Evolutionary conservation across 164 flowering plant species (phyloP).

Genomic region (Umbilicus rupestris): DNA sequence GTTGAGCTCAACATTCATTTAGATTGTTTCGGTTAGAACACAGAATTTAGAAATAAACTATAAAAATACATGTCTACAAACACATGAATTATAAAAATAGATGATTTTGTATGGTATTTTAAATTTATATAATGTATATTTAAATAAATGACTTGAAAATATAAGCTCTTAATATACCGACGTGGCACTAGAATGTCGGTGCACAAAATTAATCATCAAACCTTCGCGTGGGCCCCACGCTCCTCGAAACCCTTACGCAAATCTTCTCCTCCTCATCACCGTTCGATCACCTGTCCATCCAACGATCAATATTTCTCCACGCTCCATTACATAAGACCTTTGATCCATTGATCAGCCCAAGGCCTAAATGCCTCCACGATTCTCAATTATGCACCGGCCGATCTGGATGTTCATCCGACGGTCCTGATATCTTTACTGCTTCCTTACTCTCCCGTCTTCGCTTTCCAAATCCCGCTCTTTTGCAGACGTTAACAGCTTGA

Average conservation of each 20-base stretch:
- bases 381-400: conserved; percentile 18
- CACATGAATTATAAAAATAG: no score
- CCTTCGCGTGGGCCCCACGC: conserved; percentile 13
- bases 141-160: no score
- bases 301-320: conserved; percentile 31
- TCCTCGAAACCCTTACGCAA: conserved; percentile 16
- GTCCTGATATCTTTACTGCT: conserved; percentile 6
- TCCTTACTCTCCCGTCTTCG: conserved; percentile 3
- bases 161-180: no score
- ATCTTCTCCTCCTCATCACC: conserved; percentile 11
- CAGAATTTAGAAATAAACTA: no score
- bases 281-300: conserved; percentile 30
- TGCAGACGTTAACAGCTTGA: conserved; percentile 12
- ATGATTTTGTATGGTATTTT: no score
- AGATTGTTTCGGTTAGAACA: no score
- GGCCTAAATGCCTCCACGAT: conserved; percentile 53
- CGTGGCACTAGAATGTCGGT: background rate
- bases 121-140: no score
- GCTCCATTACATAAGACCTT: conserved; percentile 31
- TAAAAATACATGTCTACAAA: no score
- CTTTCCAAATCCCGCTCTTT: conserved; percentile 49
- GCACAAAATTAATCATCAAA: conserved; percentile 1
- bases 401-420: conserved; percentile 29
- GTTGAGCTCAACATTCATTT: no score
- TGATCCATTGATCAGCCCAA: conserved; percentile 29